Evolutionary conservation across 352 stramenopile species (phyloP).

Genomic region (Phytophthora kernoviae): DNA sequence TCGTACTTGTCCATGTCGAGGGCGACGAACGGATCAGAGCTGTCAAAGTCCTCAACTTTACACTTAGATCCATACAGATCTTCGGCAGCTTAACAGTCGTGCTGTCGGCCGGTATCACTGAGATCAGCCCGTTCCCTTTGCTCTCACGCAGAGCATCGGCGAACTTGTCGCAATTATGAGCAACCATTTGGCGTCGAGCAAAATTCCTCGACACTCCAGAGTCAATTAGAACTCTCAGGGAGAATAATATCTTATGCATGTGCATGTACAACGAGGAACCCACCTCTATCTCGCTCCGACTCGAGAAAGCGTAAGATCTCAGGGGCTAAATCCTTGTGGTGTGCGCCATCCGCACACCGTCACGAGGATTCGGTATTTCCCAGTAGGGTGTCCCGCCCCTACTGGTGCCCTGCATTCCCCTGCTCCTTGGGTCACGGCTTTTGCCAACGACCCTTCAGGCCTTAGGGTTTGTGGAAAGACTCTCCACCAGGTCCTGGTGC

Average conservation of each 20-base stretch:
- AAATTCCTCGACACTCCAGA: conserved; percentile 17
- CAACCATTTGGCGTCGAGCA: conserved; percentile 3
- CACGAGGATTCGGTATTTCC: conserved; percentile 15
- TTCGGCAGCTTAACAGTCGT: conserved; percentile 1
- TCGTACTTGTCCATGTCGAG: conserved; percentile 23
- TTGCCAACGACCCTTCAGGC: conserved; percentile 7
- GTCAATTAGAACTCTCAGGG: conserved; percentile 17
- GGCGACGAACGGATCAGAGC: conserved; percentile 1
- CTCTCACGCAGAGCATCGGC: conserved; percentile 8
- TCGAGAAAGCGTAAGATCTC: conserved; percentile 11
- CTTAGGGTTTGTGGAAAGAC: neutral
- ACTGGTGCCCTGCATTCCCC: conserved; percentile 28
- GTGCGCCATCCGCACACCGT: conserved; percentile 1
- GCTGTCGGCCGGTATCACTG: conserved; percentile 7
- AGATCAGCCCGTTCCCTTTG: conserved; percentile 6
- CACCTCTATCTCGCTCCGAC: conserved; percentile 5
- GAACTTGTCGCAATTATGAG: conserved; percentile 10
- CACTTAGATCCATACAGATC: neutral
- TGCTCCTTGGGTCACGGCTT: conserved; percentile 1
- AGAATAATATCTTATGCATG: conserved; percentile 8
- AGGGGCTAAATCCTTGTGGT: conserved; percentile 21
- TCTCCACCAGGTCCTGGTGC: neutral
- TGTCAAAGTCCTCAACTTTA: conserved; percentile 21
- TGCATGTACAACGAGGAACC: conserved; percentile 11
- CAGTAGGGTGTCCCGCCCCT: conserved; percentile 30